Conservation (phyloP, 2,329 filamentous ascomycete genomes). For the Xylariaceae sp. region DNA sequence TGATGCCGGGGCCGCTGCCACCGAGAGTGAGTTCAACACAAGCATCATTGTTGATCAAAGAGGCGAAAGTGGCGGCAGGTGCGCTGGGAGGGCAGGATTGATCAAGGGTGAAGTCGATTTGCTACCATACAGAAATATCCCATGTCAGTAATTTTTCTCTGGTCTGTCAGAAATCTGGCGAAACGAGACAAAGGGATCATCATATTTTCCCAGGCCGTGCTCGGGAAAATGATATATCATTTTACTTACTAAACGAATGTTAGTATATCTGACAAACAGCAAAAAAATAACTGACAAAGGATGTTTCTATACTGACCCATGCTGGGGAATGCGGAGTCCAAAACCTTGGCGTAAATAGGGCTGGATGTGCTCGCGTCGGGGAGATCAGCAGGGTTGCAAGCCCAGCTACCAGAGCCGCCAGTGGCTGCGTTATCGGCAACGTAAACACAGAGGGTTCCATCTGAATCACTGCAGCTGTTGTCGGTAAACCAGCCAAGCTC, state of each 20-base stretch:
- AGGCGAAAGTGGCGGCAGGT: not conserved
- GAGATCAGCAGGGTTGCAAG: not conserved
- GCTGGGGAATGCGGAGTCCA: not conserved
- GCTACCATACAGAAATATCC: too few relatives aligned
- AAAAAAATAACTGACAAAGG: too few relatives aligned
- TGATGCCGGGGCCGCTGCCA: not conserved
- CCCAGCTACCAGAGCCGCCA: not conserved
- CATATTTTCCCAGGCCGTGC: too few relatives aligned
- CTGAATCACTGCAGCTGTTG: not conserved
- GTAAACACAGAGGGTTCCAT: not conserved
- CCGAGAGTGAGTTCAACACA: not conserved
- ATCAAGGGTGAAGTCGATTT: not conserved
- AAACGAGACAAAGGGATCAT: too few relatives aligned
- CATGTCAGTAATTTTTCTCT: too few relatives aligned
- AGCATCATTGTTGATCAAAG: not conserved
- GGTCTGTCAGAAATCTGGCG: too few relatives aligned
- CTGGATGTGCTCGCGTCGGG: not conserved
- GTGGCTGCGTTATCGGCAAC: not conserved
- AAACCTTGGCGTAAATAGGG: not conserved
- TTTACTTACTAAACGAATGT: too few relatives aligned
- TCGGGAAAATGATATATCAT: too few relatives aligned
- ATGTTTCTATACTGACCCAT: too few relatives aligned
- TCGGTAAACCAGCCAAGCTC: not conserved
- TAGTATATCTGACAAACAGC: too few relatives aligned
- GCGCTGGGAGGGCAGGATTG: not conserved